These are phyloP conservation scores for Euphorbia tirucalli DNA, from an alignment of 345 rosid species.

Conservation along the genomic window DNA sequence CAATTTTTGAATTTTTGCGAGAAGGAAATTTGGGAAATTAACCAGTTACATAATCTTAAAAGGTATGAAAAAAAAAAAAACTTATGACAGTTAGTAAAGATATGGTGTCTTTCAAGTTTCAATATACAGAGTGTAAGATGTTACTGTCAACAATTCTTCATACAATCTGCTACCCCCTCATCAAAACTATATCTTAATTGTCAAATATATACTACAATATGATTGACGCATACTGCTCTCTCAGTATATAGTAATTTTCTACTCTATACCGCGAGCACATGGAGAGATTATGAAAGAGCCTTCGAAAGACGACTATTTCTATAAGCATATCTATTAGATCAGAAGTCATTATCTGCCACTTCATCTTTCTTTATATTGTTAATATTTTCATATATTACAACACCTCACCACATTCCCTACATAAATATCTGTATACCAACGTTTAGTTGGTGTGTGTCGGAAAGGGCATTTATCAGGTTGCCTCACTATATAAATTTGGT, in stretches of 20 bases:
- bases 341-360: not conserved
- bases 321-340: not conserved
- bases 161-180: too few relatives aligned
- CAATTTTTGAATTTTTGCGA: too few relatives aligned
- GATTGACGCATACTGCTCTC: not conserved
- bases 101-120: too few relatives aligned
- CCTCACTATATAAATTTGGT: constrained; percentile 76
- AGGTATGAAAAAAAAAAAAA: too few relatives aligned
- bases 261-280: not conserved
- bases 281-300: not conserved
- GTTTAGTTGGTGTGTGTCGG: not conserved
- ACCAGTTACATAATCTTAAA: too few relatives aligned
- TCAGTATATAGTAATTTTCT: not conserved
- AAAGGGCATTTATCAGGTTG: constrained; percentile 57
- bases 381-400: not conserved
- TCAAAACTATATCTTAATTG: too few relatives aligned
- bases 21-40: too few relatives aligned
- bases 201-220: too few relatives aligned
- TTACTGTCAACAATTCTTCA: too few relatives aligned
- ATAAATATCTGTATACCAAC: not conserved
- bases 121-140: too few relatives aligned
- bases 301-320: not conserved
- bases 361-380: not conserved
- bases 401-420: not conserved
- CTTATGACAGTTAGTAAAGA: too few relatives aligned